Evolutionary conservation across 2,329 filamentous ascomycete species (phyloP).

Genomic region (Aspergillus japonicus): DNA sequence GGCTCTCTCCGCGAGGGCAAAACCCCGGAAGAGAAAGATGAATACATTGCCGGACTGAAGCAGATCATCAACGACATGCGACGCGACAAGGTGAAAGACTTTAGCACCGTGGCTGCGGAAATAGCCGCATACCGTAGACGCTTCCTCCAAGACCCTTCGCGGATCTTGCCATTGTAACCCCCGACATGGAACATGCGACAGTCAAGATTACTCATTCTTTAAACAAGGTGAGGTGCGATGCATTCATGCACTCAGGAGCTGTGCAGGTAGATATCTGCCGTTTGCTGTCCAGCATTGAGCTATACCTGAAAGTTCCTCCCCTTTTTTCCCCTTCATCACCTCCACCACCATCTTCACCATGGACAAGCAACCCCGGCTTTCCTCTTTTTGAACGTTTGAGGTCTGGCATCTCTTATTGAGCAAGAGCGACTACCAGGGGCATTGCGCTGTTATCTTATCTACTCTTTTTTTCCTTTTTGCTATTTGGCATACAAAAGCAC

Average conservation of each 20-base stretch:
- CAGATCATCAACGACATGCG: constrained; percentile 51
- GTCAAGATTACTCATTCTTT: constrained; percentile 4
- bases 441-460: constrained; percentile 12
- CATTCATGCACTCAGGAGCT: constrained; percentile 3
- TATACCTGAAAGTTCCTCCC: constrained; percentile 3
- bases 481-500: constrained; percentile 21
- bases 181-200: constrained; percentile 6
- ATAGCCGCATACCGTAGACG: constrained; percentile 53
- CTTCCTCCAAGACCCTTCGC: constrained; percentile 48
- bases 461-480: constrained; percentile 17
- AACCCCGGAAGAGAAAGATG: constrained; percentile 45
- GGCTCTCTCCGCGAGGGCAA: constrained; percentile 48
- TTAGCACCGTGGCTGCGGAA: constrained; percentile 48
- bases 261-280: not conserved
- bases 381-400: constrained; percentile 3
- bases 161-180: constrained; percentile 47
- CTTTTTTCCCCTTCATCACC: constrained; percentile 4
- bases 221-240: constrained; percentile 25
- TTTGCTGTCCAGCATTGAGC: constrained; percentile 7
- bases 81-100: constrained; percentile 51
- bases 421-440: constrained; percentile 3
- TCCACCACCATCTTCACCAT: not conserved
- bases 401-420: constrained; percentile 12
- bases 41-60: constrained; percentile 48
- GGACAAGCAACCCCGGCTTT: constrained; percentile 17